Evolutionary conservation across 2,329 filamentous ascomycete genomes (phyloP), one percentile per base, ranked within the genome.

Genomic region (Pestalotiopsis sp.): DNA sequence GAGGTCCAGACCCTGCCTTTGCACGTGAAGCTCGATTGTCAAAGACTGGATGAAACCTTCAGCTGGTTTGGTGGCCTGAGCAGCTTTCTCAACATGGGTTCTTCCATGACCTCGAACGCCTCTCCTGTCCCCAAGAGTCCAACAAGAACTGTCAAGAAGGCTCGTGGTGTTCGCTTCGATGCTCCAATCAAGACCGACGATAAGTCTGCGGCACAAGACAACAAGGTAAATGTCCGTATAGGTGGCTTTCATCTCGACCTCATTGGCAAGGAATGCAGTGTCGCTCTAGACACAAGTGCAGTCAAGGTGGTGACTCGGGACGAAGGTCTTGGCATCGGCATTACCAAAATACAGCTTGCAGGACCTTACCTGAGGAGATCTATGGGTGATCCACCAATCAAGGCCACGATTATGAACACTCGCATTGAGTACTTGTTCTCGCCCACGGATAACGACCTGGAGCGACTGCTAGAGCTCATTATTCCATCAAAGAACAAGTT

Each of bases 401-500:
- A 84, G 23, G 83, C 90, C 4, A 88, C 91, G 2, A 75, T 97
- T 3, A 84, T 82, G 38, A 90, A 91, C 63, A 89, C 94, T 27
- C 86, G 91, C 1, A 76, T 96, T 27, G 91, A 95, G 69, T 97
- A 93, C 74, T 81, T 94, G 1, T 86, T 87, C 70, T 81, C 87
- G 0, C 95, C 96, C 0, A 91, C 91, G 70, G 91, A 97, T 73
- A 84, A 86, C 20, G 96, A 99, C 78, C 84, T 99, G 0, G 92
- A 95, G 75, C 89, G 91, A 41, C 85, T 99, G 1, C 83, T 99
- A 0, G 91, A 93, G 66, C 86, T 99, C 65, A 93, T 99, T 67
- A 97, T 93, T 6, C 97, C 96, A 0, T 97, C 95, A 0, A 96
- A 94, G 72, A 90, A 96, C 78, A 94, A 95, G 71, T 98, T 96